Conservation (phyloP, 2,329 filamentous ascomycete genomes). For the Colletotrichum viniferum region DNA sequence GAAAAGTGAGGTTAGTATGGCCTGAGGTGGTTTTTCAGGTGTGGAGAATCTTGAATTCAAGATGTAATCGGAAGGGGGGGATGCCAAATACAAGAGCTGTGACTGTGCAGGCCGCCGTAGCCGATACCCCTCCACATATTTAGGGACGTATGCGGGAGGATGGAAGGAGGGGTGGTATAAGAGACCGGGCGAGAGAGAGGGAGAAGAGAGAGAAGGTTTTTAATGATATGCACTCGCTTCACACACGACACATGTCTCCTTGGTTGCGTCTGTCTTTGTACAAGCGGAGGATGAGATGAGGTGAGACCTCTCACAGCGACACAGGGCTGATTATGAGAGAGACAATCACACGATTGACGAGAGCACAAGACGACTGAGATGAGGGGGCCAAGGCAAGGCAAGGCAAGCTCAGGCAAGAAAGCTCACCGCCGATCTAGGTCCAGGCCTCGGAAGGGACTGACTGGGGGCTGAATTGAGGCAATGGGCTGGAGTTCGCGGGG, state of each 20-base stretch:
- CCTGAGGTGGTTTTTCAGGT: slow-evolving; percentile 24
- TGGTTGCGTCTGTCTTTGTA: neutral
- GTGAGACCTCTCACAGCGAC: slow-evolving; percentile 6
- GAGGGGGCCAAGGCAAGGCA: neutral
- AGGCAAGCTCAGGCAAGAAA: neutral
- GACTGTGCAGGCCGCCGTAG: slow-evolving; percentile 23
- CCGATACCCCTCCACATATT: slow-evolving; percentile 23
- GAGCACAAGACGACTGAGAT: neutral
- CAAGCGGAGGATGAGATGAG: neutral
- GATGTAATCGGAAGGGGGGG: neutral
- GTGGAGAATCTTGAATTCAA: neutral
- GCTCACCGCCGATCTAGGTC: slow-evolving; percentile 19
- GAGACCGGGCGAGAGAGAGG: neutral
- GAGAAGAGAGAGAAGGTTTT: neutral
- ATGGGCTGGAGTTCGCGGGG: slow-evolving; percentile 7
- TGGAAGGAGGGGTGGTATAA: neutral
- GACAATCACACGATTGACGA: neutral
- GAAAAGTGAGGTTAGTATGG: slow-evolving; percentile 37
- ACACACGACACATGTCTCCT: slow-evolving; percentile 12
- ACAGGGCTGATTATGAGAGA: slow-evolving; percentile 2
- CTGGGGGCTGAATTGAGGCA: slow-evolving; percentile 14
- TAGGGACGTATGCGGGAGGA: neutral
- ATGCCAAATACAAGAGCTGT: slow-evolving; percentile 19
- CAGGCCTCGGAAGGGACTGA: neutral
- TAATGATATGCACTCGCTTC: slow-evolving; percentile 16